Base-by-base conservation (phyloP, 345 rosid species). In the Pelargonium nanum region DNA sequence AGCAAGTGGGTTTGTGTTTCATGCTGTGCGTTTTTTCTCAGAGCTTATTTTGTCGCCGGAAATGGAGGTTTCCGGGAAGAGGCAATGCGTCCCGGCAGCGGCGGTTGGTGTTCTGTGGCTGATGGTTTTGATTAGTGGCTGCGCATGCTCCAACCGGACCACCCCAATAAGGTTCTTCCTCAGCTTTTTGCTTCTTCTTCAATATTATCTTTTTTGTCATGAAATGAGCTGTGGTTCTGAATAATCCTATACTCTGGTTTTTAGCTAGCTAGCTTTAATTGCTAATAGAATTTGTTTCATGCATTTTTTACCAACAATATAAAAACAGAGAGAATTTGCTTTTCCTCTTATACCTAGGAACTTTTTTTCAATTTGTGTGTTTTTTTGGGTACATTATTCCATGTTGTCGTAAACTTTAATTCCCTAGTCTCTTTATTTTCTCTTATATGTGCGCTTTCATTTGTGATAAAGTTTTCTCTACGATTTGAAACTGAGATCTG, bases 121-220 rank as follows among this genome's bases (percentile, higher is more conserved):
- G 48, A 15, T 40, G 48, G 48, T 40, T 12, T 40, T 17, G 15
- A 12, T 40, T 40, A 40, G 64, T 15, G 60, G 58, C 15, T 40
- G 48, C 3, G 15, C n/a, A n/a, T n/a, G n/a, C 56, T 26, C 40
- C 52, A 64, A 52, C 6, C 57, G 62, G 57, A 58, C 60, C 60
- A 61, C 73, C 72, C 63, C 64, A 21, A 26, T 68, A 58, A 75
- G 85, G 80, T 77, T 70, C 78, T 63, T 64, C 51, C 69, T 62
- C 66, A 2, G 5, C 34, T 26, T 19, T 20, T 9, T n/a, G 32
- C 60, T 26, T 53, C 13, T 5, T 10, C 64, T 30, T 23, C 9
- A 1, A 1, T 30, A 5, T 0, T 0, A 24, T 53, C 15, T 19
- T 54, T 24, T 34, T 59, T 55, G 19, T 19, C 0, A 25, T n/a